These are phyloP conservation scores for Coemansia sp. DNA, from an alignment of 371 early-diverging fungal genomes.

Conservation along the genomic window DNA sequence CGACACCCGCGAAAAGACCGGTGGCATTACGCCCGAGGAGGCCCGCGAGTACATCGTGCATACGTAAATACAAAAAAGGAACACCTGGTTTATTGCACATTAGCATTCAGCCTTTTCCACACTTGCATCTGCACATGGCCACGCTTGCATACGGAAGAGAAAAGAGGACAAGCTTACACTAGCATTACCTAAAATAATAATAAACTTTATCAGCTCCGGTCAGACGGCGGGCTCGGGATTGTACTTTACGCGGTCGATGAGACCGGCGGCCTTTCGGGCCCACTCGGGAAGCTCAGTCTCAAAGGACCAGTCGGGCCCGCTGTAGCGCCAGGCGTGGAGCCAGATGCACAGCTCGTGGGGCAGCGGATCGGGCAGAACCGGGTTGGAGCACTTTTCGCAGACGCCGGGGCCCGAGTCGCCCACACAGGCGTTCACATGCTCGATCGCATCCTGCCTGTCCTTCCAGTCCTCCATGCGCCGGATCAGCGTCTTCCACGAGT, in stretches of 20 bases:
- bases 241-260: constrained; percentile 39
- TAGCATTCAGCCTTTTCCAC: background rate
- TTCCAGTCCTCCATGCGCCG: constrained; percentile 42
- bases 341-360: constrained; percentile 72
- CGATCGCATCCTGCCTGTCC: constrained; percentile 39
- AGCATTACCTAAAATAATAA: too few species aligned
- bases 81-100: too few species aligned
- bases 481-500: constrained; percentile 29
- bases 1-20: constrained; percentile 41
- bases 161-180: too few species aligned
- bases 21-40: constrained; percentile 39
- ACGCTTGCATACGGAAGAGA: background rate
- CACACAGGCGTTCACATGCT: constrained; percentile 17
- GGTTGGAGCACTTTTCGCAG: constrained; percentile 56
- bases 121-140: background rate
- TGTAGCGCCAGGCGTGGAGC: constrained; percentile 82
- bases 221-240: background rate
- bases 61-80: constrained; percentile 5
- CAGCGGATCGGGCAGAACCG: constrained; percentile 62
- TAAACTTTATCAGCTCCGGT: too few species aligned
- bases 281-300: constrained; percentile 79
- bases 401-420: constrained; percentile 13
- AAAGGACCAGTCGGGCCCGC: constrained; percentile 64
- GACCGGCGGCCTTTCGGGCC: constrained; percentile 56
- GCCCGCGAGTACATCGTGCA: constrained; percentile 39